A percentile compares a stretch with the other conserved stretches of the same genome.
These are phyloP conservation scores for Pelargonium myrrhifolium DNA, from an alignment of 441 rosid genomes.

Conservation along the genomic window DNA sequence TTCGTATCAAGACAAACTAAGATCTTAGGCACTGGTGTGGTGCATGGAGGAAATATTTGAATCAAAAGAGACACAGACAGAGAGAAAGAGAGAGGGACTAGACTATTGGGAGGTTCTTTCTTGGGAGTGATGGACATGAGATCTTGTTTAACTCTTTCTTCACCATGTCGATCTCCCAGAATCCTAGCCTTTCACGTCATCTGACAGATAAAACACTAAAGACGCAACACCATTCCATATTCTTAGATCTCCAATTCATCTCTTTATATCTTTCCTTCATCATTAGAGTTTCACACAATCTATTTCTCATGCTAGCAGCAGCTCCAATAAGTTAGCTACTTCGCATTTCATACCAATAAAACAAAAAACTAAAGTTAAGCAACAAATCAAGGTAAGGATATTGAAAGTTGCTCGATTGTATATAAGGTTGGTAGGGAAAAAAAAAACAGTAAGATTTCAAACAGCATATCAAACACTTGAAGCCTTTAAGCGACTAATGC, in stretches of 20 bases:
- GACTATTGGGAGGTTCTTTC: conserved; percentile 2
- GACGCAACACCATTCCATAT: neutral
- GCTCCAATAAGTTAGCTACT: neutral
- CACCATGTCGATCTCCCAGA: conserved; percentile 18
- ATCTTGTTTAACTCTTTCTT: conserved; percentile 26
- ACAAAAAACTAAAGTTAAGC: neutral
- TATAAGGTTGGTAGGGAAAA: neutral
- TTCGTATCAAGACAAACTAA: neutral
- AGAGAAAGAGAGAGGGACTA: conserved; percentile 2
- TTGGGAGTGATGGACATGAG: conserved; percentile 10
- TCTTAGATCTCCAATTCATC: neutral
- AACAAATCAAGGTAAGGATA: neutral
- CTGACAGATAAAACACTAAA: conserved; percentile 1
- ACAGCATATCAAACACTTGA: neutral
- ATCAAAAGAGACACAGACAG: neutral
- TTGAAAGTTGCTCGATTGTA: neutral
- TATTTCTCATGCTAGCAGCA: neutral
- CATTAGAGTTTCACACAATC: too few relatives aligned
- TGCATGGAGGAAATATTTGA: conserved; percentile 9
- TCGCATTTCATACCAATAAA: neutral
- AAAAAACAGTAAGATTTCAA: too few relatives aligned
- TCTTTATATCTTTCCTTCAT: neutral
- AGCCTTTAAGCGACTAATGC: neutral
- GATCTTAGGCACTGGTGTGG: conserved; percentile 4
- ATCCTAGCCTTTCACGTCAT: conserved; percentile 32